Conservation (phyloP, 768 basidiomycete genomes). For the Pleurotus djamor region DNA sequence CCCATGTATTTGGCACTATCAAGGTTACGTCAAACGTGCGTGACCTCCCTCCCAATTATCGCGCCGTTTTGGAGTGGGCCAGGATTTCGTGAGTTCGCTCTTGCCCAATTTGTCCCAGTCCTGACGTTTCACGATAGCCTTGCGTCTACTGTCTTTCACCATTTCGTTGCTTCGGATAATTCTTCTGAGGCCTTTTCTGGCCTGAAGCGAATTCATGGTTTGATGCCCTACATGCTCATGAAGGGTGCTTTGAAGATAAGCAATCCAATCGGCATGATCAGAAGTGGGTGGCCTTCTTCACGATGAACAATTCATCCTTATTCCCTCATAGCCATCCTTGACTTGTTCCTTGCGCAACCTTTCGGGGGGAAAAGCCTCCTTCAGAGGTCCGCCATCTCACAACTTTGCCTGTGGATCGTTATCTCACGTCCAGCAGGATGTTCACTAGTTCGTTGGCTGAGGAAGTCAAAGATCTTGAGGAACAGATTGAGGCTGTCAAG, state of each 20-base stretch:
- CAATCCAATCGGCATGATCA: constrained; percentile 96
- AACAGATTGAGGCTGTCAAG: constrained; percentile 84
- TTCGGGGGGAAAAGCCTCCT: constrained; percentile 92
- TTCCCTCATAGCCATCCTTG: constrained; percentile 59
- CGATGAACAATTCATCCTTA: constrained; percentile 1
- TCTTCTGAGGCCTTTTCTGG: constrained; percentile 86
- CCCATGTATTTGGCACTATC: constrained; percentile 85
- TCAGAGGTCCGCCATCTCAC: constrained; percentile 60
- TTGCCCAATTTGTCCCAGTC: background rate
- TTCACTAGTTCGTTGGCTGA: constrained; percentile 91
- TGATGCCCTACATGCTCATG: constrained; percentile 98
- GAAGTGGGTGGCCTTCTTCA: constrained; percentile 45
- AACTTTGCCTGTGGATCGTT: background rate
- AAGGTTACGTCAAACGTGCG: constrained; percentile 75
- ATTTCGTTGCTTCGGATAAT: constrained; percentile 89
- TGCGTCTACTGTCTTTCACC: constrained; percentile 95
- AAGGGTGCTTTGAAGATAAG: constrained; percentile 90
- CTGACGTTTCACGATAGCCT: constrained; percentile 48
- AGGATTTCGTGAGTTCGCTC: constrained; percentile 79
- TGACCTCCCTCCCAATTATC: constrained; percentile 80
- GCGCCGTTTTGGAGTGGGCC: constrained; percentile 94
- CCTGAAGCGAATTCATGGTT: constrained; percentile 89
- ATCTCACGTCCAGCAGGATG: constrained; percentile 58
- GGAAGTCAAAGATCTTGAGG: constrained; percentile 81
- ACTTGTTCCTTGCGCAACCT: constrained; percentile 95